Conservation (phyloP, 257 asterid species). For the Solanum bulbocastanum region DNA sequence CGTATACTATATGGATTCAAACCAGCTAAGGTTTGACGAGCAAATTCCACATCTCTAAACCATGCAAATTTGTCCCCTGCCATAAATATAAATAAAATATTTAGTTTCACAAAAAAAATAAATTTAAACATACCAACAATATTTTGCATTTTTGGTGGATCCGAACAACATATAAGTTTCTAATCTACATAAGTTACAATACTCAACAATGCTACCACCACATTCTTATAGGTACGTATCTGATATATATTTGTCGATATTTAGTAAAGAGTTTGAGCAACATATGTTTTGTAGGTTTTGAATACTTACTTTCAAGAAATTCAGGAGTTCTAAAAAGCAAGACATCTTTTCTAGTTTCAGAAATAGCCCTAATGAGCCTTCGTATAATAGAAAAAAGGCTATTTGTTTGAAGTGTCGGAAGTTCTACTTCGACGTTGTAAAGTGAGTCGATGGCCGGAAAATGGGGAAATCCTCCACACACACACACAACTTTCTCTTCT, state of each 20-base stretch:
- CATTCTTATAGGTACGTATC: neutral
- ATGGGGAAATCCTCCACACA: slow-evolving; percentile 23
- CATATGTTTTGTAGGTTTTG: neutral
- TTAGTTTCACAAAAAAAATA: neutral
- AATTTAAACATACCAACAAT: too few relatives aligned
- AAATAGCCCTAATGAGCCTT: slow-evolving; percentile 26
- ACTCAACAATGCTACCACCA: neutral
- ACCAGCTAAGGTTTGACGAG: slow-evolving; percentile 73
- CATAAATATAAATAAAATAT: neutral
- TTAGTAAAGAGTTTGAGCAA: neutral
- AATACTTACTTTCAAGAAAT: slow-evolving; percentile 33
- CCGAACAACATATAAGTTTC: neutral
- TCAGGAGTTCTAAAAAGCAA: slow-evolving; percentile 47
- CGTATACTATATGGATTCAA: slow-evolving; percentile 46
- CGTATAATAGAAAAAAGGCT: slow-evolving; percentile 9
- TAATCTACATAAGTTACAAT: neutral
- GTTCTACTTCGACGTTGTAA: slow-evolving; percentile 36
- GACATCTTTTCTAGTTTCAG: slow-evolving; percentile 7
- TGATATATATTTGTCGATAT: neutral
- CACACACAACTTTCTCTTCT: too few relatives aligned
- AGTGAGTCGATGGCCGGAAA: slow-evolving; percentile 53
- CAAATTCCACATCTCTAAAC: slow-evolving; percentile 64
- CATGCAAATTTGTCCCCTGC: slow-evolving; percentile 59
- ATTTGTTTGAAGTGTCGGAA: neutral
- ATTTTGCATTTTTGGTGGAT: neutral